Conservation (phyloP, 2,329 filamentous ascomycete species). For the Macrophomina pseudophaseolina region DNA sequence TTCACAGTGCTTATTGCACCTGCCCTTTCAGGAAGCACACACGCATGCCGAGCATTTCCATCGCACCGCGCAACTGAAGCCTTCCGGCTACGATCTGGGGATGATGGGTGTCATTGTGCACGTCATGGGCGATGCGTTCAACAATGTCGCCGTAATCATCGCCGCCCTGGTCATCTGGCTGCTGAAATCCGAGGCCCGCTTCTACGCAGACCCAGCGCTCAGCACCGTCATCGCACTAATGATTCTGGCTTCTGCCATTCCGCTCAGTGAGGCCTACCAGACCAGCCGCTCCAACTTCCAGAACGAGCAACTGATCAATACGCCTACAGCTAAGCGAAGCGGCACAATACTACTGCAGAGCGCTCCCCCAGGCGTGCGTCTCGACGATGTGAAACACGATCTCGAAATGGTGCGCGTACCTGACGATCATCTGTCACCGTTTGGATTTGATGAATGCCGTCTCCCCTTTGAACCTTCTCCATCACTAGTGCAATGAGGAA, state of each 20-base stretch:
- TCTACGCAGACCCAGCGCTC: slow-evolving; percentile 74
- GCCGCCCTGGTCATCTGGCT: slow-evolving; percentile 74
- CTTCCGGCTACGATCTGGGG: slow-evolving; percentile 61
- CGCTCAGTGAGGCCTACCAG: slow-evolving; percentile 50
- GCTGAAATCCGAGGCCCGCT: slow-evolving; percentile 60
- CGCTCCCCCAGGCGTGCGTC: slow-evolving; percentile 63
- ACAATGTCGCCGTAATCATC: slow-evolving; percentile 77
- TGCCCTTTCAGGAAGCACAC: slow-evolving; percentile 24
- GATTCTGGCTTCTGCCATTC: slow-evolving; percentile 69
- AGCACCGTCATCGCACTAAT: slow-evolving; percentile 74
- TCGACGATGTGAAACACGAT: slow-evolving; percentile 70
- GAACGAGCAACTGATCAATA: background rate
- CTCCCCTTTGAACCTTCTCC: background rate
- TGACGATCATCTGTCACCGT: background rate
- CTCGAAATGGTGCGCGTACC: slow-evolving; percentile 62
- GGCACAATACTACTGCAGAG: slow-evolving; percentile 72
- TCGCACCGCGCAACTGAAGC: slow-evolving; percentile 32
- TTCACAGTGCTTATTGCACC: background rate
- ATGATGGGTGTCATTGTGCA: slow-evolving; percentile 75
- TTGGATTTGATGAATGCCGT: background rate
- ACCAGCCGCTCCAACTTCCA: too few species aligned
- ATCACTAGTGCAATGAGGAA: background rate
- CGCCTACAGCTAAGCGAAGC: slow-evolving; percentile 55
- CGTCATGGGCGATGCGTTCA: slow-evolving; percentile 73
- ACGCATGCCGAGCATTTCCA: slow-evolving; percentile 37